phyloP scores from a whole-genome alignment of 108 stramenopile genomes.

The Cylindrotheca fusiformis region DNA sequence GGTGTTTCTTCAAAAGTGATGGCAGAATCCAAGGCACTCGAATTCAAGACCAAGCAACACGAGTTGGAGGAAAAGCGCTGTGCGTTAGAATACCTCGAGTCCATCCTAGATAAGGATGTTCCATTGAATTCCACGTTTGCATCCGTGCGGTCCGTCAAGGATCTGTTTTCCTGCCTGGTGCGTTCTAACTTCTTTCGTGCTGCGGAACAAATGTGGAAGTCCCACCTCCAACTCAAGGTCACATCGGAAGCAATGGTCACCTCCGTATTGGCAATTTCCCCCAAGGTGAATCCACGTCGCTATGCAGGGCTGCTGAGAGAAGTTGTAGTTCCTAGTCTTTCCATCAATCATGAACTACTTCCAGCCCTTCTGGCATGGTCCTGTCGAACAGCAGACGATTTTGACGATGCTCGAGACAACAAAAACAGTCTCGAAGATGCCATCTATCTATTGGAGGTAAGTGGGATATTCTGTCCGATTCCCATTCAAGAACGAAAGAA shows the following conservation, averaged over 20 bases:
- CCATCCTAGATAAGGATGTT: slow-evolving; percentile 1
- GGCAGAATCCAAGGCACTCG: slow-evolving; percentile 13
- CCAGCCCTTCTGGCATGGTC: slow-evolving; percentile 58
- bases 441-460: slow-evolving; percentile 53
- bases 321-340: slow-evolving; percentile 56
- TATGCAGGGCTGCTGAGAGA: slow-evolving; percentile 56
- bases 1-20: slow-evolving; percentile 23
- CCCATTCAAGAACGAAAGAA: too few species aligned
- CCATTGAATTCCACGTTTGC: slow-evolving; percentile 8
- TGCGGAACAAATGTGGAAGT: slow-evolving; percentile 46
- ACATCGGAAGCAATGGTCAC: slow-evolving; percentile 39
- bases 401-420: slow-evolving; percentile 45
- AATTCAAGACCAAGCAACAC: slow-evolving; percentile 1
- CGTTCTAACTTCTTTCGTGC: slow-evolving; percentile 40
- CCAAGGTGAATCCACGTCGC: slow-evolving; percentile 42
- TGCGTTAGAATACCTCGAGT: slow-evolving; percentile 19
- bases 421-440: slow-evolving; percentile 48
- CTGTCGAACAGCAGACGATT: slow-evolving; percentile 64
- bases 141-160: slow-evolving; percentile 15
- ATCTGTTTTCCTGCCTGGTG: slow-evolving; percentile 16
- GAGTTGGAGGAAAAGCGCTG: slow-evolving; percentile 16
- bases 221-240: slow-evolving; percentile 37
- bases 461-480: background rate
- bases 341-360: slow-evolving; percentile 60
- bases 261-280: slow-evolving; percentile 43